A percentile compares a stretch with the other conserved stretches of the same genome.
phyloP scores from a whole-genome alignment of 805 yeast species.

The Scheffersomyces amazonensis region DNA sequence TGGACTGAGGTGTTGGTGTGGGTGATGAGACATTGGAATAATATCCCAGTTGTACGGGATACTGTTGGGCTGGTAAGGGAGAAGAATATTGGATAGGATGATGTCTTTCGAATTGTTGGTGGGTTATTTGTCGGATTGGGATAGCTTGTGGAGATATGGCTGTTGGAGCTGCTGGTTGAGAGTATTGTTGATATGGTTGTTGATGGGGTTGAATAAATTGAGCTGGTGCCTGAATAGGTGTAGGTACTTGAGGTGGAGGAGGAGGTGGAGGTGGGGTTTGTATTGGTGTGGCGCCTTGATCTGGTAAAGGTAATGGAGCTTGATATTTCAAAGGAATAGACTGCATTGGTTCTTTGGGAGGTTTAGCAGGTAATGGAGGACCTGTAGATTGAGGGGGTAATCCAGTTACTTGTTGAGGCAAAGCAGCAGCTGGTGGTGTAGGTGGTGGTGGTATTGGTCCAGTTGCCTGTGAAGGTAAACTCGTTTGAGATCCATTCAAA shows the following conservation, averaged over 20 bases:
- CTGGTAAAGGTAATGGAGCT: slow-evolving; percentile 29
- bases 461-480: too few species aligned
- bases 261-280: neutral
- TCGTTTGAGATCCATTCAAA: too few species aligned
- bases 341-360: slow-evolving; percentile 1
- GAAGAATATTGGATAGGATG: neutral
- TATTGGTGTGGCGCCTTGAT: neutral
- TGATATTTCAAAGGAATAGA: slow-evolving; percentile 25
- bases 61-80: neutral
- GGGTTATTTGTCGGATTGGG: neutral
- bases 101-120: neutral
- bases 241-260: too few species aligned
- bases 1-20: slow-evolving; percentile 3
- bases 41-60: neutral
- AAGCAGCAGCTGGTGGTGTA: neutral
- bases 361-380: slow-evolving; percentile 25
- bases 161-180: neutral
- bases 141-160: neutral
- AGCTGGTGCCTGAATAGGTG: neutral
- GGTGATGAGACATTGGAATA: neutral
- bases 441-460: neutral
- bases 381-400: slow-evolving; percentile 13
- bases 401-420: neutral
- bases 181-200: slow-evolving; percentile 1
- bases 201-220: neutral